Base-by-base conservation (phyloP, 352 stramenopile species). In the Phytophthora fragariae region DNA sequence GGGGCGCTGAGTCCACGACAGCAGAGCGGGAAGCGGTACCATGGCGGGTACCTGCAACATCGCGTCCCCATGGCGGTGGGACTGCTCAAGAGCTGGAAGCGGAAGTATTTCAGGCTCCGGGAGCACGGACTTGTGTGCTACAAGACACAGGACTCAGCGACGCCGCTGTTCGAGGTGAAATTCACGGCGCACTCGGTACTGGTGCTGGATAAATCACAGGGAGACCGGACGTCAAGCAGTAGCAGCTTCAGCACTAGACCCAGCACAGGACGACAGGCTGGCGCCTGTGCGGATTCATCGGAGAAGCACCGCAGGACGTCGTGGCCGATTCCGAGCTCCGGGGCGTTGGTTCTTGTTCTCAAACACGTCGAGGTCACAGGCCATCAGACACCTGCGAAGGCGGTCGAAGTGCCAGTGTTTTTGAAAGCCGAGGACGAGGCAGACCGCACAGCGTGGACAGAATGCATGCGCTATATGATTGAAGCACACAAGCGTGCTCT, bases 101-200 rank as follows among this genome's bases (percentile, higher is more conserved):
- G 77, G 46, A 89, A 85, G 49, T 95, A 89, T 62, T 95, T 93
- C 70, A 78, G 88, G 2, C 71, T 93, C 47, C 73, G 82, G 14
- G 85, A 93, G 47, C 82, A 92, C 57, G 83, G 85, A 57, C 24
- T 93, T 14, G 59, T 93, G 53, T 92, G 88, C 62, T 93, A 86
- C 74, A 84, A 84, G 67, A 62, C 80, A 17, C 57, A 80, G 11
- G 83, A 92, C 5, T 73, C 80, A 10, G 61, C 83, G 0, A 68
- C 66, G 44, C 82, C 83, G 47, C 68, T 93, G 19, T 92, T 93
- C 64, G 79, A 92, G 61, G 77, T 93, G 56, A 67, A 76, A 12
- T 95, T 93, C 39, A 85, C 73, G 5, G 62, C 62, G 21, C 73
- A 89, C 17, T 89, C 84, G 27, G 33, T 83, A 1, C 57, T 89